Percentiles rank a stretch among this genome's conserved stretches.
Evolutionary conservation across 2,329 filamentous ascomycete species (phyloP).

Genomic region (Alternaria incomplexa): DNA sequence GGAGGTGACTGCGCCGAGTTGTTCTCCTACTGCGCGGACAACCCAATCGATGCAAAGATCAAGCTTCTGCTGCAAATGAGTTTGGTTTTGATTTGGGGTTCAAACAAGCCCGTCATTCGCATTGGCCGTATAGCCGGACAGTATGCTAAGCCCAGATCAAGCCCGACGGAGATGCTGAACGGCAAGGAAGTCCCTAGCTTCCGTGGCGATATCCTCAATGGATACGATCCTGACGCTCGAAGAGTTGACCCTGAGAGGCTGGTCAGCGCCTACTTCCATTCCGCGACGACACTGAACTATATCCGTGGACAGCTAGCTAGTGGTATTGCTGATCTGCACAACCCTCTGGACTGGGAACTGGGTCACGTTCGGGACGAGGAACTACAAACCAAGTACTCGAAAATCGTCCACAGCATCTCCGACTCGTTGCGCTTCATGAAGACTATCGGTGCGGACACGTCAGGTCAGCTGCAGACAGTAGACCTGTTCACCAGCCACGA

Average conservation of each 20-base stretch:
- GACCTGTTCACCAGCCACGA: conserved; percentile 97
- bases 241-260: conserved; percentile 82
- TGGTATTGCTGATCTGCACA: conserved; percentile 91
- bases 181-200: conserved; percentile 87
- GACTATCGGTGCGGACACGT: conserved; percentile 88
- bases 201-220: conserved; percentile 94
- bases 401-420: conserved; percentile 83
- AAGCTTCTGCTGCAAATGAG: conserved; percentile 98
- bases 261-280: conserved; percentile 93
- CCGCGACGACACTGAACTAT: conserved; percentile 92
- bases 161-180: conserved; percentile 80
- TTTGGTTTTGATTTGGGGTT: conserved; percentile 89
- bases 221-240: conserved; percentile 76
- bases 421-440: conserved; percentile 94
- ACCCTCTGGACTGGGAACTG: conserved; percentile 91
- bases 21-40: conserved; percentile 92
- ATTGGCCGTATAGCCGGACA: conserved; percentile 97
- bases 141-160: conserved; percentile 94
- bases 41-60: conserved; percentile 92
- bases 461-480: conserved; percentile 83
- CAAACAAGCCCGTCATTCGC: conserved; percentile 81
- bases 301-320: conserved; percentile 82
- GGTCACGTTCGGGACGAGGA: conserved; percentile 86
- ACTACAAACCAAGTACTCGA: conserved; percentile 83
- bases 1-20: conserved; percentile 97